These are phyloP conservation scores for Epichloe glyceriae DNA, from an alignment of 2,329 filamentous ascomycete species.

Conservation along the genomic window DNA sequence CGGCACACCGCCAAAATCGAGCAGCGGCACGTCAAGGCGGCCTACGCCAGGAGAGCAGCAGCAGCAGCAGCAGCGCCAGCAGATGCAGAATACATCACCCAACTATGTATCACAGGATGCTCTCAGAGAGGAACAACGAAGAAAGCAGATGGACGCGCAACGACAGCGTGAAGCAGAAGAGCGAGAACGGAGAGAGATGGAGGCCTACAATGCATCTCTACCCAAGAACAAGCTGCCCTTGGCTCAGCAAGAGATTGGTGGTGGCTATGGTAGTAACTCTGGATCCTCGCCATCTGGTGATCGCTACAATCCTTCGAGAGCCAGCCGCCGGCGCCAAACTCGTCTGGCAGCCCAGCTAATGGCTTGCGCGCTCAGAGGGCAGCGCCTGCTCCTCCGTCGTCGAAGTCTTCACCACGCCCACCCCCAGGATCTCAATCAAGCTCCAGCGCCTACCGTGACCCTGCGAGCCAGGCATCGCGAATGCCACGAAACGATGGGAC, in stretches of 20 bases:
- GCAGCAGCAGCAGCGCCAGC: conserved; percentile 43
- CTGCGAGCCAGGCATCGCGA: conserved; percentile 28
- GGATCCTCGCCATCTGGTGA: conserved; percentile 32
- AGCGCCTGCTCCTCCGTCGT: conserved; percentile 56
- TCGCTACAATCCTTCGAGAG: conserved; percentile 75
- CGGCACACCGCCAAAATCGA: conserved; percentile 23
- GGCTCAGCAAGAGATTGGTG: conserved; percentile 83
- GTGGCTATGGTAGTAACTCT: conserved; percentile 45
- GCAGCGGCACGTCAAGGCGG: conserved; percentile 28
- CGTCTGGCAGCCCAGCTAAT: conserved; percentile 39
- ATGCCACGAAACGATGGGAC: conserved; percentile 34
- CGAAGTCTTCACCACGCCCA: conserved; percentile 29
- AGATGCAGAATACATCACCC: conserved; percentile 43
- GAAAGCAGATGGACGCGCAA: conserved; percentile 49
- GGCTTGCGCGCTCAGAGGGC: conserved; percentile 61
- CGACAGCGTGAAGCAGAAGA: conserved; percentile 47
- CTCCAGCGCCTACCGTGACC: conserved; percentile 31
- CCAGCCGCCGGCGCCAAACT: conserved; percentile 65
- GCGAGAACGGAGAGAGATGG: conserved; percentile 60
- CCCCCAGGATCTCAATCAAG: conserved; percentile 36
- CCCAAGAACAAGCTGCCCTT: conserved; percentile 69
- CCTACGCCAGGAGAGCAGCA: conserved; percentile 24
- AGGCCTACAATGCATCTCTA: conserved; percentile 80
- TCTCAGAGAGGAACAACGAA: conserved; percentile 43
- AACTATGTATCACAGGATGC: conserved; percentile 40